Evolutionary conservation across 805 yeast genomes (phyloP).

Genomic region (Ogataea kodamae): DNA sequence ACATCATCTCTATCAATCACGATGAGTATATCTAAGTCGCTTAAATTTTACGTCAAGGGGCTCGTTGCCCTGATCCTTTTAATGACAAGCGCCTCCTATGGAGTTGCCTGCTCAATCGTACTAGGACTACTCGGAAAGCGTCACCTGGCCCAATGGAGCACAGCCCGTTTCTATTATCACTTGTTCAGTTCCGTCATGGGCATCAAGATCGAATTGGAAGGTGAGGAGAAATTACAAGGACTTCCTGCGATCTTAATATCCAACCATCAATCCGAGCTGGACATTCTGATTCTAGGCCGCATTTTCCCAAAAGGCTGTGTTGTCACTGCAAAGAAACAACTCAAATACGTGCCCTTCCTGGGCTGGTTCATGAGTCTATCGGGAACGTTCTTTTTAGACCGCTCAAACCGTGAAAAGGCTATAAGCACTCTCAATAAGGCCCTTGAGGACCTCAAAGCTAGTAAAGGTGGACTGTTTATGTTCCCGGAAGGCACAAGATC

Average conservation of each 20-base stretch:
- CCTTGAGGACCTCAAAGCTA: slow-evolving; percentile 52
- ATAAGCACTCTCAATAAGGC: slow-evolving; percentile 72
- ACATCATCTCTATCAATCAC: slow-evolving; percentile 13
- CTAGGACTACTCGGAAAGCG: slow-evolving; percentile 69
- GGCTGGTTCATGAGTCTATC: slow-evolving; percentile 96
- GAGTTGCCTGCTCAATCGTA: slow-evolving; percentile 69
- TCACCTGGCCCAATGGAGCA: slow-evolving; percentile 81
- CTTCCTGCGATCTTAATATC: slow-evolving; percentile 78
- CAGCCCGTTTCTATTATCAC: slow-evolving; percentile 77
- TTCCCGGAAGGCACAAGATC: slow-evolving; percentile 99
- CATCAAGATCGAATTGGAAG: slow-evolving; percentile 62
- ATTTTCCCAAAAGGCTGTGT: slow-evolving; percentile 85
- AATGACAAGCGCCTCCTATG: slow-evolving; percentile 64
- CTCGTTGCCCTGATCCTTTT: slow-evolving; percentile 51
- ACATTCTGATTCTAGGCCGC: slow-evolving; percentile 75
- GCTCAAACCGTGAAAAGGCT: slow-evolving; percentile 73
- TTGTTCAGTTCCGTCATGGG: slow-evolving; percentile 62
- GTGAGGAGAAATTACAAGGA: slow-evolving; percentile 54
- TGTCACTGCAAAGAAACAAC: slow-evolving; percentile 85
- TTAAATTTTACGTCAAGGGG: slow-evolving; percentile 56
- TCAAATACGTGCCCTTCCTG: slow-evolving; percentile 80
- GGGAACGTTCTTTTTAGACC: slow-evolving; percentile 88
- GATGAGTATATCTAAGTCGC: slow-evolving; percentile 24
- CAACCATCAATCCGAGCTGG: slow-evolving; percentile 90
- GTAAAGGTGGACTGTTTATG: slow-evolving; percentile 76